Conservation (phyloP, 768 basidiomycete species). For the Panaeolus papilionaceus region DNA sequence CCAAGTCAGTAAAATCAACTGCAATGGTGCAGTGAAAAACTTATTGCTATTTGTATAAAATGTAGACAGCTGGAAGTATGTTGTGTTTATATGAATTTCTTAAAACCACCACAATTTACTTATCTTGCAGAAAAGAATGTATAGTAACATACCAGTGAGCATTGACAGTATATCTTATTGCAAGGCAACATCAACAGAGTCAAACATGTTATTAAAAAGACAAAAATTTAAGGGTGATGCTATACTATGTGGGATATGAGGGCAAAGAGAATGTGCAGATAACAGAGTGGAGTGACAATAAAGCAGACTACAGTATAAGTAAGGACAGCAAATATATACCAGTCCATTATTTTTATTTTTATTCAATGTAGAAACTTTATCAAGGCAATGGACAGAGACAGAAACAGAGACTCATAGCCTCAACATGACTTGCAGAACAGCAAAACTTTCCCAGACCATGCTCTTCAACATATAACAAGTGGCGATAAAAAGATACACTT, state of each 20-base stretch:
- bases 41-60: no score
- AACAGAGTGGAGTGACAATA: not conserved
- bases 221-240: not conserved
- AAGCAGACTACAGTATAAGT: slow-evolving; percentile 2
- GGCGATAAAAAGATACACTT: not conserved
- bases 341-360: slow-evolving; percentile 1
- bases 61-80: no score
- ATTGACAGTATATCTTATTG: no score
- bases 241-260: not conserved
- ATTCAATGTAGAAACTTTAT: not conserved
- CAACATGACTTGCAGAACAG: not conserved
- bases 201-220: no score
- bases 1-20: no score
- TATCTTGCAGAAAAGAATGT: no score
- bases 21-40: no score
- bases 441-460: not conserved
- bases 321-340: not conserved
- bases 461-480: not conserved
- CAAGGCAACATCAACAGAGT: no score
- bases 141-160: no score
- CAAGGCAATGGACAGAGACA: not conserved
- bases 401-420: not conserved
- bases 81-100: no score
- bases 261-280: not conserved
- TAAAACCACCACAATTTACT: no score